These are phyloP conservation scores for Suhomyces tanzawaensis DNA, from an alignment of 805 yeast species.

Conservation along the genomic window DNA sequence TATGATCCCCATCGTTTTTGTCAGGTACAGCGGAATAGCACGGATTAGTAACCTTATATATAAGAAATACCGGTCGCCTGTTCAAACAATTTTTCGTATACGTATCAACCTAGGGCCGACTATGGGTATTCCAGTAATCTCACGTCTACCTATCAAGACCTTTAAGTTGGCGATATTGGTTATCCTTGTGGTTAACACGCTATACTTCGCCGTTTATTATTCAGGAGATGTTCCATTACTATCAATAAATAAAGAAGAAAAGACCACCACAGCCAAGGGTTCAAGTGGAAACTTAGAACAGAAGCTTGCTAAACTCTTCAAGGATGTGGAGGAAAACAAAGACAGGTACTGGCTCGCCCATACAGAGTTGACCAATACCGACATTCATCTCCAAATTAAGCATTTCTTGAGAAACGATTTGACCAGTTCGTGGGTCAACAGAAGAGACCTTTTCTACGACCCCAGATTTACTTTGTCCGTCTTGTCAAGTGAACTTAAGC, in stretches of 20 bases:
- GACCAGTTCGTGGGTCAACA: constrained; percentile 19
- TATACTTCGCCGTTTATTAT: background rate
- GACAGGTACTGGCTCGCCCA: constrained; percentile 25
- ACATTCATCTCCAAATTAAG: constrained; percentile 13
- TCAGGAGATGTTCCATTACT: background rate
- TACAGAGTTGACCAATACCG: constrained; percentile 18
- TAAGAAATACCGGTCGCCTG: no score
- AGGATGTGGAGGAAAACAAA: constrained; percentile 16
- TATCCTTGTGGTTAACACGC: no score
- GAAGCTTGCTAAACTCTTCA: constrained; percentile 6
- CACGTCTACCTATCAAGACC: no score
- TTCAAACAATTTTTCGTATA: no score
- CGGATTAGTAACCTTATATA: no score
- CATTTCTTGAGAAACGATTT: constrained; percentile 13
- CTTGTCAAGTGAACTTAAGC: constrained; percentile 9
- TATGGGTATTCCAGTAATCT: no score
- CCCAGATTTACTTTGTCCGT: constrained; percentile 21
- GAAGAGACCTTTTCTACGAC: constrained; percentile 17
- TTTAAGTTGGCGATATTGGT: no score
- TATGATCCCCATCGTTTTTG: background rate
- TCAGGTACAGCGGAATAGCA: no score
- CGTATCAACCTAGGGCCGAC: no score
- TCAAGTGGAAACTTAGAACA: no score
- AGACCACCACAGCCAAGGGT: no score
- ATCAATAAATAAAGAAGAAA: background rate